A percentile compares a stretch with the other conserved stretches of the same genome.
These are phyloP conservation scores for Solanum acaule DNA, from an alignment of 257 asterid species.

Conservation along the genomic window DNA sequence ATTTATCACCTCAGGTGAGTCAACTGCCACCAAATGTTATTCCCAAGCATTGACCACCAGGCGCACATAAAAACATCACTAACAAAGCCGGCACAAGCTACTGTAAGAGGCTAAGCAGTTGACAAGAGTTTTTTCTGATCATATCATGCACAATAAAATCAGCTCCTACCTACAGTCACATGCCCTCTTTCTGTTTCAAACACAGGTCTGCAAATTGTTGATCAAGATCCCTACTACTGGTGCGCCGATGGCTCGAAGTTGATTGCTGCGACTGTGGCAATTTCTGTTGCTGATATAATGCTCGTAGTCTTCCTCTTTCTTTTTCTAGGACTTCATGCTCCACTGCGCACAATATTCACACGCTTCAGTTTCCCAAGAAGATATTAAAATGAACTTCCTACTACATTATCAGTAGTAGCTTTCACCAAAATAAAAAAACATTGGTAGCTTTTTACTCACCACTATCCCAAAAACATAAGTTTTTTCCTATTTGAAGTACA, in stretches of 20 bases:
- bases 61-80: conserved; percentile 27
- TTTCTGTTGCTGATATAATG: conserved; percentile 46
- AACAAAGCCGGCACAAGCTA: neutral
- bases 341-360: conserved; percentile 40
- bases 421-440: neutral
- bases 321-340: conserved; percentile 91
- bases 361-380: neutral
- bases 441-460: neutral
- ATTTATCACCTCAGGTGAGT: conserved; percentile 76
- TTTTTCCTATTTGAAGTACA: neutral
- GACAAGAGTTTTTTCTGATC: conserved; percentile 10
- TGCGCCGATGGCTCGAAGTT: conserved; percentile 47
- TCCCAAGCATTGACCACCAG: conserved; percentile 66
- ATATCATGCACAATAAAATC: conserved; percentile 3
- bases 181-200: conserved; percentile 57
- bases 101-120: too few species aligned
- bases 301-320: conserved; percentile 66
- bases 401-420: neutral
- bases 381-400: neutral
- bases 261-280: conserved; percentile 21
- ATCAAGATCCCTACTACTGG: conserved; percentile 71
- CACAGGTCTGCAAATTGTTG: conserved; percentile 66
- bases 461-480: too few species aligned
- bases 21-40: conserved; percentile 38
- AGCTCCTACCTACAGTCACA: conserved; percentile 7